A percentile compares a stretch with the other conserved stretches of the same genome.
These are phyloP conservation scores for Rhododendron molle DNA, from an alignment of 148 eudicot genomes.

Conservation along the genomic window DNA sequence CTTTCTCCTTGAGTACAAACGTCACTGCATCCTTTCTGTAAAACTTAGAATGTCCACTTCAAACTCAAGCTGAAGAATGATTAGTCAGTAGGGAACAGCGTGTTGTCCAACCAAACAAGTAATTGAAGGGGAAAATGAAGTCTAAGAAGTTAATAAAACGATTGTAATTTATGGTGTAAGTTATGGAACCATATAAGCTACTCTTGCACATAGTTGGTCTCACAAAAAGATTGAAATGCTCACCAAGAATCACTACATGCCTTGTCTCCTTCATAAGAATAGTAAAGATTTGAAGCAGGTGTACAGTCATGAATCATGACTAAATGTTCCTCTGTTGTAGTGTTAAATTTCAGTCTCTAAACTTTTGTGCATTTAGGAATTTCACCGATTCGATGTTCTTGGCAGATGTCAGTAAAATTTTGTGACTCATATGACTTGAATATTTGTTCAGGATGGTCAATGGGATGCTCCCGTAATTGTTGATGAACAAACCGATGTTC, in stretches of 20 bases:
- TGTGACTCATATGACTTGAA: not conserved
- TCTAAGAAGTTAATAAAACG: not conserved
- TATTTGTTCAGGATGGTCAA: conserved; percentile 55
- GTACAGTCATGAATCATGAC: not conserved
- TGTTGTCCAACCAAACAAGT: not conserved
- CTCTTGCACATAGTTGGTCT: not conserved
- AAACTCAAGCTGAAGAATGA: not conserved
- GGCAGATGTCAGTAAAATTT: not conserved
- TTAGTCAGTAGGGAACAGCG: not conserved
- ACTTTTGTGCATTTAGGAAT: not conserved
- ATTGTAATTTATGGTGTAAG: not conserved
- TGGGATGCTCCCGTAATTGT: conserved; percentile 74
- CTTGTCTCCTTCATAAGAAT: too few species aligned
- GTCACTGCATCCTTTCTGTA: not conserved
- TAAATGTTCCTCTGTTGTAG: not conserved
- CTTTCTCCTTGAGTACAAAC: not conserved
- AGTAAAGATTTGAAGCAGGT: not conserved
- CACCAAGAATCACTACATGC: too few species aligned
- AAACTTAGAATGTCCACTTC: not conserved
- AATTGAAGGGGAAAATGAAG: not conserved
- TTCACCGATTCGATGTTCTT: not conserved
- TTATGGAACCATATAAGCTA: not conserved
- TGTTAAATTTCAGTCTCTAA: not conserved
- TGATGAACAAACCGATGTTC: conserved; percentile 61
- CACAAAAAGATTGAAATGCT: too few species aligned